Percentiles rank a stretch among this genome's conserved stretches.
phyloP scores from a whole-genome alignment of 345 rosid species.

The Aethionema arabicum region DNA sequence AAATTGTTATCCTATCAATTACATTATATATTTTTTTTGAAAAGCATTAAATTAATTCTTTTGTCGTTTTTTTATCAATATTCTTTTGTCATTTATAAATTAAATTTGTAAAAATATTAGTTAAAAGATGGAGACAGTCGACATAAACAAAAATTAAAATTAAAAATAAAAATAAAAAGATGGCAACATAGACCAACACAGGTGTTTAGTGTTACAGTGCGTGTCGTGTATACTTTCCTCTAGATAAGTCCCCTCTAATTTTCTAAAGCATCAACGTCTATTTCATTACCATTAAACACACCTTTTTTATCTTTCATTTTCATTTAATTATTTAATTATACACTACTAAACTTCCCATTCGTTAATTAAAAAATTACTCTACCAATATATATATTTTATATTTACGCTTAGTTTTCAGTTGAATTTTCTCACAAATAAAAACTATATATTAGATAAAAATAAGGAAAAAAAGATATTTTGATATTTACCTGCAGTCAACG shows the following conservation, averaged over 20 bases:
- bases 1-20: conserved; percentile 6
- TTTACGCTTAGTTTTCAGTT: too few relatives aligned
- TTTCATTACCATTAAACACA: conserved; percentile 33
- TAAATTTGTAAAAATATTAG: neutral
- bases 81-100: neutral
- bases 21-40: too few relatives aligned
- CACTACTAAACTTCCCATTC: too few relatives aligned
- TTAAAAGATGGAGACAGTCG: conserved; percentile 23
- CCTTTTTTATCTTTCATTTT: neutral
- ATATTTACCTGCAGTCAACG: conserved; percentile 16
- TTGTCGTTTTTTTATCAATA: neutral
- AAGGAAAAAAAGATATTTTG: neutral
- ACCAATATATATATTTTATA: too few relatives aligned
- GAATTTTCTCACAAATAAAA: too few relatives aligned
- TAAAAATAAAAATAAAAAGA: conserved; percentile 25
- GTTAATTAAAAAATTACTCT: too few relatives aligned
- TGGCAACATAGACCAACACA: conserved; percentile 41
- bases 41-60: too few relatives aligned
- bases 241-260: conserved; percentile 30
- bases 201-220: conserved; percentile 35
- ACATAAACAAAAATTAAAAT: conserved; percentile 3
- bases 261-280: conserved; percentile 30
- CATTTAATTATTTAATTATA: too few relatives aligned
- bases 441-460: too few relatives aligned
- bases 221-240: conserved; percentile 41